Base-by-base conservation (phyloP, 768 basidiomycete genomes). In the Jaapia argillacea region DNA sequence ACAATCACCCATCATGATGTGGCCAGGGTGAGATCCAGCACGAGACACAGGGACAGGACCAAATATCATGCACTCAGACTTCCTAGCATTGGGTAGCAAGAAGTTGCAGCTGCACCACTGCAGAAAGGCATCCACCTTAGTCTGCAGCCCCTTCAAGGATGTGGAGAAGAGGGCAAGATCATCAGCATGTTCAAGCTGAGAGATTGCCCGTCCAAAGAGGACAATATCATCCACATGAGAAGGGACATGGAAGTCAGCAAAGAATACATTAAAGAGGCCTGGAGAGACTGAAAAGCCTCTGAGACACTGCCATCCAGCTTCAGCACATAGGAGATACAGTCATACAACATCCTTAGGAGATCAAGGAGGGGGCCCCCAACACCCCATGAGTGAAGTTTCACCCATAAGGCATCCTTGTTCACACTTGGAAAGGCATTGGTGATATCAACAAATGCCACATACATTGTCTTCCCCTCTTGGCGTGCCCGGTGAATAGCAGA, bases 351-450 rank as follows among this genome's bases (percentile, higher is more conserved):
- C 22, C 48, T 45, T 2, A 49, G 35, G 45, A 45, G 46, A 45
- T 49, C 48, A 41, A 47, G 16, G n/a, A 51, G 5, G 1, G 43
- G 47, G 18, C 51, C 54, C 4, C 33, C 22, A 6, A 45, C 36
- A 3, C 64, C 62, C 22, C 36, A 24, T 2, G 23, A 14, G 24
- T 24, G 28, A 2, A 64, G 50, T 39, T 64, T 63, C 1, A 53
- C n/a, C 62, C 63, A 65, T 1, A 65, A 50, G 0, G 59, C 57
- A 4, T 58, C 44, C 18, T 55, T 51, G 33, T 66, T 54, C 1
- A 56, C 56, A 1, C 58, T 64, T 0, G 65, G 65, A 45, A 65
- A 66, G 6, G 63, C 62, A 53, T 66, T 65, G 10, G 46, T 58
- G 2, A 59, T 45, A 44, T 59, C 56, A 0, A 58, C 28, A 39